A percentile compares a stretch with the other conserved stretches of the same genome.
Conservation (phyloP, 2,329 filamentous ascomycete genomes). For the Ilyonectria sp. region DNA sequence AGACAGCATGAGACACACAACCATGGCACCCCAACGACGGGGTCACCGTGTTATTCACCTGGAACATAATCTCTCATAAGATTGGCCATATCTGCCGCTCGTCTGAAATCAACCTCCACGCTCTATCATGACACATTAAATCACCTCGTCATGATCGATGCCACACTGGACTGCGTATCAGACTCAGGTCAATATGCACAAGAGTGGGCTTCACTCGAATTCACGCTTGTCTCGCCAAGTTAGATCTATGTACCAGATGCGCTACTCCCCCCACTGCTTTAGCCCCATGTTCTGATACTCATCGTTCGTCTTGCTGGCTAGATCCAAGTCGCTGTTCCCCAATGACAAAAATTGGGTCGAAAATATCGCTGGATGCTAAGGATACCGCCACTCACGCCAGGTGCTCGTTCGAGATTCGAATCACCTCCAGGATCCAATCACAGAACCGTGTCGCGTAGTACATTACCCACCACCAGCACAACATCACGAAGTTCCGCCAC, state of each 20-base stretch:
- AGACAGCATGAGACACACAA: background rate
- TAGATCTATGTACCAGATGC: slow-evolving; percentile 1
- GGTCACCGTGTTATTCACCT: background rate
- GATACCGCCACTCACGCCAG: background rate
- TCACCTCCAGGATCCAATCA: slow-evolving; percentile 2
- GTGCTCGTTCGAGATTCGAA: background rate
- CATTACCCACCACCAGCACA: slow-evolving; percentile 23
- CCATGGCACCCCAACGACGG: background rate
- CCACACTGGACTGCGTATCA: background rate
- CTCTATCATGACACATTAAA: slow-evolving; percentile 9
- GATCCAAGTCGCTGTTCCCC: slow-evolving; percentile 1
- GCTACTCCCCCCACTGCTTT: background rate
- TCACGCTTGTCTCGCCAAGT: background rate
- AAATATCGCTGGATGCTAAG: background rate
- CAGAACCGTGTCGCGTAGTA: slow-evolving; percentile 19
- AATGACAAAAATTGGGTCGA: background rate
- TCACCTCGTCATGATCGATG: background rate
- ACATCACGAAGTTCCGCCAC: slow-evolving; percentile 21
- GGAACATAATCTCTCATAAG: background rate
- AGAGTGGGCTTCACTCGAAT: background rate
- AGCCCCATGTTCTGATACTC: background rate
- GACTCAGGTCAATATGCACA: background rate
- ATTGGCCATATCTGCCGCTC: background rate
- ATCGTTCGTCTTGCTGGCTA: background rate
- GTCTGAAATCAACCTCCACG: background rate